Evolutionary conservation across 805 yeast genomes (phyloP), one percentile per base, ranked within the genome.

Genomic region (Kluyveromyces siamensis): DNA sequence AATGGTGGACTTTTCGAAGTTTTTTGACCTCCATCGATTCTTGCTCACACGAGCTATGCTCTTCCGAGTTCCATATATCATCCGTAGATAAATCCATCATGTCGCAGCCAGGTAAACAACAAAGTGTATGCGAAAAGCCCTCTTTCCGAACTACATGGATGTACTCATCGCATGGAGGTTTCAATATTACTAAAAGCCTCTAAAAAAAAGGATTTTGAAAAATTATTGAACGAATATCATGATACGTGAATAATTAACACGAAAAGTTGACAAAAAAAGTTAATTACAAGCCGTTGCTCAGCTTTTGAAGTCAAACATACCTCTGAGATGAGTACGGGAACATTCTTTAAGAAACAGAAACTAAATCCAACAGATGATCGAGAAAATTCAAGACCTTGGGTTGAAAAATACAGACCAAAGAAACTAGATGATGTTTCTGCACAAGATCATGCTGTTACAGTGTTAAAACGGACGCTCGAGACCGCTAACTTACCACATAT

Each of bases 341-440:
- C 45, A 7, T 33, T 43, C n/a, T 43, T 43, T 21, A 68, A 65
- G 49, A 67, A 56, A 49, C 65, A 67, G 35, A 63, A 63, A 41
- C 36, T 60, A 1, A 51, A 48, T 6, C 36, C 50, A 5, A 37
- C 50, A 8, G 53, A 44, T 1, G 56, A 53, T 17, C 51, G 54
- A 11, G 67, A 62, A 33, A 61, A 66, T 38, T 59, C 63, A n/a
- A 67, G 70, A 45, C 96, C 96, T 3, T 88, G 96, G 96, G 95
- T 89, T 18, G 96, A 88, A 63, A 88, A 88, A 73, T 86, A 86
- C 65, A 87, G 99, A 55, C 99, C 99, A 13, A 83, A 80, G 62
- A 80, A 76, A 42, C 73, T 93, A 38, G 86, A 81, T 56, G 98
- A 93, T 55, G 88, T 93, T 17, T 75, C 96, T 5, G 87, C 98